These are phyloP conservation scores for Saccharomycopsis javanensis DNA, from an alignment of 805 yeast genomes.

Conservation along the genomic window DNA sequence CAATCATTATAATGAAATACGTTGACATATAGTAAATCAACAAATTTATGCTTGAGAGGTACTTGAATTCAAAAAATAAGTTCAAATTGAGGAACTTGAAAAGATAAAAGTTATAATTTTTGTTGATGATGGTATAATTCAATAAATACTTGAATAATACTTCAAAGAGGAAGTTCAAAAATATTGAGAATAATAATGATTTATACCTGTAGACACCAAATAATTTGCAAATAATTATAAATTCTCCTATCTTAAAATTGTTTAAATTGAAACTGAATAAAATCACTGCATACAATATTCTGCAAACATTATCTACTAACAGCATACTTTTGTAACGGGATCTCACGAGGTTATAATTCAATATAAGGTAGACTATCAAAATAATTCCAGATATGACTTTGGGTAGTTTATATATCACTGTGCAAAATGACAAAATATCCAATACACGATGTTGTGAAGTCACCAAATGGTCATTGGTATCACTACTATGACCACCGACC, in stretches of 20 bases:
- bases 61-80: neutral
- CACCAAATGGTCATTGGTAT: neutral
- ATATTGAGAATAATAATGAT: neutral
- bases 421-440: neutral
- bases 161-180: neutral
- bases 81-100: neutral
- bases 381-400: neutral
- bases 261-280: neutral
- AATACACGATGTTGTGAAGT: neutral
- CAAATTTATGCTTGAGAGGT: neutral
- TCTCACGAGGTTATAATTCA: neutral
- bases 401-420: neutral
- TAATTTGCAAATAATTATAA: neutral
- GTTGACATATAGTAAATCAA: neutral
- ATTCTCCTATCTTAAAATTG: neutral
- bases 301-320: neutral
- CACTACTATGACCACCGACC: neutral
- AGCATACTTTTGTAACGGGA: neutral
- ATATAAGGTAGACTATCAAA: neutral
- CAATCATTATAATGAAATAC: conserved; percentile 23
- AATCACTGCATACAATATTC: neutral
- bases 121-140: neutral
- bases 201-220: neutral
- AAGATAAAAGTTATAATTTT: neutral
- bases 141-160: neutral